Evolutionary conservation across 1,284 basidiomycete species (phyloP), one percentile per base, ranked within the genome.

Genomic region (Ustilago xerochloae): DNA sequence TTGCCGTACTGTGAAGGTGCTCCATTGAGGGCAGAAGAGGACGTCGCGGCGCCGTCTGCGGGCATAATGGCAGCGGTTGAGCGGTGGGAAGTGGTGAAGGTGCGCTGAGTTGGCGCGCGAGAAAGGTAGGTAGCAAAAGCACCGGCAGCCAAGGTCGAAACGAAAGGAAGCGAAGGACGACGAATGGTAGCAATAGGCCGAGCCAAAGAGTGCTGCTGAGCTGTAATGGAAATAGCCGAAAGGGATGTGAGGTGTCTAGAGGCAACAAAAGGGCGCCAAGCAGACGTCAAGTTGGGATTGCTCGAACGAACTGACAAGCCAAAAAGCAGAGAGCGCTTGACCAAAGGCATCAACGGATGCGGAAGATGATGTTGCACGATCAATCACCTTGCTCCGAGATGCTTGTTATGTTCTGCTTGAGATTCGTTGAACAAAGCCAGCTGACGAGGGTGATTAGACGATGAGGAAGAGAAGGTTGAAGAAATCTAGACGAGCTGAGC

Each of bases 1-100:
- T 93, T 92, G 55, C 90, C 91, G 45, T 78, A 55, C 7, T 36
- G 38, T 24, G 70, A 57, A 29, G 70, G 70, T 4, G 53, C 22
- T 13, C 46, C 61, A 35, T 57, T 49, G 36, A 45, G 10, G 18
- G 15, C 30, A 4, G 60, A 16, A 38, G 46, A 22, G 10, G 60
- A 38, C 4, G 60, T 20, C 6, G 56, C 20, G 3, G 66, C 52
- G n/a, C 56, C 56, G 41, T 60, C 56, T n/a, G 47, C 51, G 18
- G 66, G 66, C 66, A 69, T 69, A 30, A 56, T 60, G 48, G 48
- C 39, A 9, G 61, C 65, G 13, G 10, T 29, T 12, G 12, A 36
- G 13, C 15, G 39, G 15, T 30, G 9, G 0, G 66, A 55, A 10
- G 51, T 63, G 16, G 51, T 24, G 50, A 69, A 69, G 9, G 52